Evolutionary conservation across 202 grass and related monocot species (phyloP).

Genomic region (Hordeum pubiflorum): DNA sequence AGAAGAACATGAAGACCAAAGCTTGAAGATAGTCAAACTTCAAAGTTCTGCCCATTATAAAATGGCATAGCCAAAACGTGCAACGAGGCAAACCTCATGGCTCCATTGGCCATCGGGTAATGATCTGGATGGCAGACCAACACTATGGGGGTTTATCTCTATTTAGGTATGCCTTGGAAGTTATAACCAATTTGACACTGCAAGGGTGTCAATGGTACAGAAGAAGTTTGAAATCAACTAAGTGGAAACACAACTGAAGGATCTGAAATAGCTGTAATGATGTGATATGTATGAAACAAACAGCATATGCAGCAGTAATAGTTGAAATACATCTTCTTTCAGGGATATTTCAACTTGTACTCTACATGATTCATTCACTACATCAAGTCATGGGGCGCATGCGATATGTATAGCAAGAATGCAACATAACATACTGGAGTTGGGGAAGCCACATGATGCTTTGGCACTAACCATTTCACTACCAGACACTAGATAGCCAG

Average conservation of each 20-base stretch:
- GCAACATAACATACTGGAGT: neutral
- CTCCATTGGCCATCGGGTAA: neutral
- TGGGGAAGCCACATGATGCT: neutral
- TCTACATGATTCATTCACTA: neutral
- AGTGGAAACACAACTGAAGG: neutral
- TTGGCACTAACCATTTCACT: conserved; percentile 17
- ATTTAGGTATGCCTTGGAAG: neutral
- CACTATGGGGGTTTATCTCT: neutral
- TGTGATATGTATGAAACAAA: neutral
- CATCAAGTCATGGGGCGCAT: neutral
- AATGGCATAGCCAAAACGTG: neutral
- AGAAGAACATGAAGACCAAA: neutral
- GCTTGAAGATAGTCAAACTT: neutral
- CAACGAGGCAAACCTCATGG: neutral
- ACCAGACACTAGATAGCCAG: neutral
- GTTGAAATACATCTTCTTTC: neutral
- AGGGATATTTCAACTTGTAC: neutral
- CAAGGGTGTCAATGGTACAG: neutral
- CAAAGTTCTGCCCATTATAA: too few relatives aligned
- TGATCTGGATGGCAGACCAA: neutral
- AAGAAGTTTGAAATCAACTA: neutral
- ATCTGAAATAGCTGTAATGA: neutral
- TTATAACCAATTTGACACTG: neutral
- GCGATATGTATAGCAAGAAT: neutral
- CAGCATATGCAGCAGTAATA: neutral